These are phyloP conservation scores for Neurospora africana DNA, from an alignment of 495 filamentous ascomycete genomes.

Conservation along the genomic window DNA sequence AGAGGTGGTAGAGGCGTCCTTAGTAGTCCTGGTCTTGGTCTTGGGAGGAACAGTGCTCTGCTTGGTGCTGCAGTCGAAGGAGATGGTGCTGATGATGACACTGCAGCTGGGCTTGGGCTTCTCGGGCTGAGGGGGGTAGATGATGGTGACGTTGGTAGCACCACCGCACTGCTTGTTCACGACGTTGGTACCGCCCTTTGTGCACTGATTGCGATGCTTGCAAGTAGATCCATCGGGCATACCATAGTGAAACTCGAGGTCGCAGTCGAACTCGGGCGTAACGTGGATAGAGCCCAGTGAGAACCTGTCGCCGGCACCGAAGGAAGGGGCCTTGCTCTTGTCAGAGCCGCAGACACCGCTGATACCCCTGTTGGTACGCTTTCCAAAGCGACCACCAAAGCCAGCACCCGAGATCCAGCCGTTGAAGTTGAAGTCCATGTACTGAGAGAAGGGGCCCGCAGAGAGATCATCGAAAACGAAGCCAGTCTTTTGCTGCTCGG, in stretches of 20 bases:
- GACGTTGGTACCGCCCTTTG: slow-evolving; percentile 52
- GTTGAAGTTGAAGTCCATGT: slow-evolving; percentile 60
- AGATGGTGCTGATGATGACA: slow-evolving; percentile 65
- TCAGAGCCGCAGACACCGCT: slow-evolving; percentile 42
- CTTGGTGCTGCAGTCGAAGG: slow-evolving; percentile 64
- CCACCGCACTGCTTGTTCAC: slow-evolving; percentile 86
- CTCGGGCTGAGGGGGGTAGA: slow-evolving; percentile 51
- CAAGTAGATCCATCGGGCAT: slow-evolving; percentile 73
- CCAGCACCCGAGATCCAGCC: slow-evolving; percentile 57
- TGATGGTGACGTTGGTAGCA: slow-evolving; percentile 66
- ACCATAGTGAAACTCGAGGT: slow-evolving; percentile 71
- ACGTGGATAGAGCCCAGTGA: slow-evolving; percentile 66
- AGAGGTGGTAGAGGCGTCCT: slow-evolving; percentile 9
- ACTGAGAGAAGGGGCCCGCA: slow-evolving; percentile 52
- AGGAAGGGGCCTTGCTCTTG: slow-evolving; percentile 41
- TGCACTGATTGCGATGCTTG: slow-evolving; percentile 60
- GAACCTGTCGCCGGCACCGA: slow-evolving; percentile 51
- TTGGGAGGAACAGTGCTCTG: slow-evolving; percentile 26
- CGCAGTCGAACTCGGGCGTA: slow-evolving; percentile 58
- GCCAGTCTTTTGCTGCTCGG: slow-evolving; percentile 50
- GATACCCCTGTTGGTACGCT: slow-evolving; percentile 51
- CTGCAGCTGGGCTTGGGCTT: slow-evolving; percentile 47
- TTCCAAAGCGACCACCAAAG: slow-evolving; percentile 36
- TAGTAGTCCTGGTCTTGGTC: slow-evolving; percentile 17
- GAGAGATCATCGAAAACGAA: slow-evolving; percentile 60